A percentile compares a stretch with the other conserved stretches of the same genome.
These are phyloP conservation scores for Citrus trifoliata DNA, from an alignment of 345 rosid species.

Conservation along the genomic window DNA sequence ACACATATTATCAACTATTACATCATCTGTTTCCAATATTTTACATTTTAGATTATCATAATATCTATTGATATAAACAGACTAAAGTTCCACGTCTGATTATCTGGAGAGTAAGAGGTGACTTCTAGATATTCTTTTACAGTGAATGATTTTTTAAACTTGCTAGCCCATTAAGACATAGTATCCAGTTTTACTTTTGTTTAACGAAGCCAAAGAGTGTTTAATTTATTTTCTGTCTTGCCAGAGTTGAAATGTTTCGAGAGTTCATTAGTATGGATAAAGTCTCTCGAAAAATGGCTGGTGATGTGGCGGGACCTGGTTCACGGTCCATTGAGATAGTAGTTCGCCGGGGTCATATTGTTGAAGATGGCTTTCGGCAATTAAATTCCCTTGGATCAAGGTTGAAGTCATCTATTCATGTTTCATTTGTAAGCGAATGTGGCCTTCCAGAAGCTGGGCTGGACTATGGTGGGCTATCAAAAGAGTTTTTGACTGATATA, in stretches of 20 bases:
- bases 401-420: constrained; percentile 89
- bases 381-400: constrained; percentile 75
- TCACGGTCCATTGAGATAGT: constrained; percentile 82
- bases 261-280: constrained; percentile 92
- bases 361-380: constrained; percentile 93
- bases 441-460: constrained; percentile 99
- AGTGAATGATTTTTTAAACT: neutral
- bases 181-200: neutral
- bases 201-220: constrained; percentile 10
- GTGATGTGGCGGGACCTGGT: constrained; percentile 85
- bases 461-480: constrained; percentile 96
- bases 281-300: constrained; percentile 83
- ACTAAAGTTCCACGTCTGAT: neutral
- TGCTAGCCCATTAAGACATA: neutral
- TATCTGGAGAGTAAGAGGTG: constrained; percentile 1
- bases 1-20: neutral
- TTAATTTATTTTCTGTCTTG: constrained; percentile 29
- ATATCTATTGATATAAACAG: neutral
- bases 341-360: constrained; percentile 81
- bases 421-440: constrained; percentile 92
- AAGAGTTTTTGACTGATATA: constrained; percentile 93
- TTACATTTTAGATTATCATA: neutral
- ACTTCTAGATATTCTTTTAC: neutral
- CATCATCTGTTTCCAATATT: neutral
- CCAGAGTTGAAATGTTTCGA: constrained; percentile 95